phyloP scores from a whole-genome alignment of 1,284 basidiomycete genomes.

The Phaffia rhodozyma region DNA sequence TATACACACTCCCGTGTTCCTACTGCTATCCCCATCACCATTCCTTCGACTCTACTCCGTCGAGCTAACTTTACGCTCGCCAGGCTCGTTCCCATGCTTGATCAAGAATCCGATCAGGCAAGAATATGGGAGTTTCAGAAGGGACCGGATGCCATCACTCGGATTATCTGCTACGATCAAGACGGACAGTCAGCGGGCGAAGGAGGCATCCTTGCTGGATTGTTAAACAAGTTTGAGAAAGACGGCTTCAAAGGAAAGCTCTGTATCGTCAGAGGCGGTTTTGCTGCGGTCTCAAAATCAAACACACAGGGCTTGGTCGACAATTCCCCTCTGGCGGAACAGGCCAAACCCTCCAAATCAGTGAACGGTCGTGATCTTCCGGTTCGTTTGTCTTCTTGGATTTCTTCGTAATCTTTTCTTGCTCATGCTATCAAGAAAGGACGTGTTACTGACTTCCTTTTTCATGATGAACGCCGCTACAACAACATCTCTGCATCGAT shows the following conservation, averaged over 20 bases:
- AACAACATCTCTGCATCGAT: too few species aligned
- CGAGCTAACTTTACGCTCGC: slow-evolving; percentile 68
- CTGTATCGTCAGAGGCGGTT: slow-evolving; percentile 67
- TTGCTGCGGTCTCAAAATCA: slow-evolving; percentile 39
- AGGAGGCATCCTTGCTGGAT: slow-evolving; percentile 57
- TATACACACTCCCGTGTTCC: slow-evolving; percentile 54
- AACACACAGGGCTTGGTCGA: neutral
- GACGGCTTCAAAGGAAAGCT: slow-evolving; percentile 57
- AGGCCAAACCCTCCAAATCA: slow-evolving; percentile 34
- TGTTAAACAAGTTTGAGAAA: slow-evolving; percentile 70
- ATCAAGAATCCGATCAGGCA: slow-evolving; percentile 44
- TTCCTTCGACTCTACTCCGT: slow-evolving; percentile 87
- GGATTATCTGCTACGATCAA: slow-evolving; percentile 69
- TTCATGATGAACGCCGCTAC: too few species aligned
- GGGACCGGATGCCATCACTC: slow-evolving; percentile 44
- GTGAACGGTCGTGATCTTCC: slow-evolving; percentile 18
- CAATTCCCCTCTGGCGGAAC: slow-evolving; percentile 35
- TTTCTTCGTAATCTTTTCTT: too few species aligned
- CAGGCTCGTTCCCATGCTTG: slow-evolving; percentile 62
- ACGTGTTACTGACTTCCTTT: too few species aligned
- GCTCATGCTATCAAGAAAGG: too few species aligned
- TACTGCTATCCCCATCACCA: slow-evolving; percentile 71
- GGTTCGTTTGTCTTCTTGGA: slow-evolving; percentile 4
- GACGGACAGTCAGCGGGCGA: slow-evolving; percentile 52
- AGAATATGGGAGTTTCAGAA: slow-evolving; percentile 43